phyloP scores from a whole-genome alignment of 2,329 filamentous ascomycete species.

The Clonostachys sp. region DNA sequence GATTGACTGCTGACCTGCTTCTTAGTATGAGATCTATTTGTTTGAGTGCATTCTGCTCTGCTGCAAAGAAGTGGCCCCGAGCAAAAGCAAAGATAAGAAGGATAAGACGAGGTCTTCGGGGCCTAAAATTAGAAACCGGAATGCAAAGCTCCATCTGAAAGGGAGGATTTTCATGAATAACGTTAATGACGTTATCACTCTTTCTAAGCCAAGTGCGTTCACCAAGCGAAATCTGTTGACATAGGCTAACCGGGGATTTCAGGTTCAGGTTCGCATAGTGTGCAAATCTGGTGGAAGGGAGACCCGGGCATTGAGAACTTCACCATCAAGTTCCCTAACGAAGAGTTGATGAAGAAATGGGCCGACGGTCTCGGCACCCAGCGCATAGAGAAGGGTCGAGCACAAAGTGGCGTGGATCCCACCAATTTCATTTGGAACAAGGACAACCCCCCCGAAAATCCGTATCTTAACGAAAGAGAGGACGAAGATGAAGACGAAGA shows the following conservation, averaged over 20 bases:
- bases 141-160: conserved; percentile 86
- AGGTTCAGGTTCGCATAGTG: conserved; percentile 74
- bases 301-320: conserved; percentile 96
- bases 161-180: conserved; percentile 99
- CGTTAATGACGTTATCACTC: conserved; percentile 87
- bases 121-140: conserved; percentile 58
- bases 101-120: conserved; percentile 53
- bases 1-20: conserved; percentile 6
- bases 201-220: conserved; percentile 76
- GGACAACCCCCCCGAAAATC: conserved; percentile 63
- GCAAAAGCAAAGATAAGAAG: conserved; percentile 77
- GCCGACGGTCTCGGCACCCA: conserved; percentile 73
- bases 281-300: conserved; percentile 98
- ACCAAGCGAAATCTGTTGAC: neutral
- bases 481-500: conserved; percentile 55
- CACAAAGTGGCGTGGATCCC: conserved; percentile 40
- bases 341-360: conserved; percentile 94
- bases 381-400: conserved; percentile 54
- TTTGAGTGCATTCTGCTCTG: conserved; percentile 94
- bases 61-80: conserved; percentile 89
- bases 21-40: conserved; percentile 91
- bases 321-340: conserved; percentile 86
- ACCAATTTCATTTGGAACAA: conserved; percentile 80
- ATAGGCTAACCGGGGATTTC: neutral
- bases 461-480: conserved; percentile 64